A percentile compares a stretch with the other conserved stretches of the same genome.
phyloP scores from a whole-genome alignment of 148 eudicot species.

The Fallopia convolvulus region DNA sequence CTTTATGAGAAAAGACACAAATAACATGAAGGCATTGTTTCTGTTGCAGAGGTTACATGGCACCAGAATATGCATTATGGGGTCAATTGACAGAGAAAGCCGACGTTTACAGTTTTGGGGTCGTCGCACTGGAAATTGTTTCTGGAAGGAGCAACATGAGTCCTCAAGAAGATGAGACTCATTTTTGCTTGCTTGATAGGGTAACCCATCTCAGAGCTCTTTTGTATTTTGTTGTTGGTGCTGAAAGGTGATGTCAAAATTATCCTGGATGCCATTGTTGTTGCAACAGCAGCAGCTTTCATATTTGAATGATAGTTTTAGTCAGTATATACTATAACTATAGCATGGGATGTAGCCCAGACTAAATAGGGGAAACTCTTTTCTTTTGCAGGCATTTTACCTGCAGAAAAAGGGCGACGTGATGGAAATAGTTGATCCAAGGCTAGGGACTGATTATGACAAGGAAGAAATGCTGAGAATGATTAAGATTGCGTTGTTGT shows the following conservation, averaged over 20 bases:
- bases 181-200: conserved; percentile 65
- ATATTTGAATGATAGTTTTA: no score
- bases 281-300: no score
- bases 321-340: no score
- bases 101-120: conserved; percentile 73
- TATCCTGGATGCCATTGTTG: no score
- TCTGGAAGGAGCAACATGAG: conserved; percentile 55
- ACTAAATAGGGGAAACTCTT: background rate
- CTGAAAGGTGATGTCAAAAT: no score
- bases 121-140: conserved; percentile 56
- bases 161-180: conserved; percentile 37
- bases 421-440: conserved; percentile 32
- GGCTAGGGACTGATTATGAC: conserved; percentile 17
- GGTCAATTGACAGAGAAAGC: conserved; percentile 67
- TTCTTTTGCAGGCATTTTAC: conserved; percentile 22
- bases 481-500: conserved; percentile 35
- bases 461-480: conserved; percentile 27
- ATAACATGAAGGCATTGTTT: background rate
- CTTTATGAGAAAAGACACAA: background rate
- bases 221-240: background rate
- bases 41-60: conserved; percentile 61
- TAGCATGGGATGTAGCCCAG: no score
- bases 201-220: conserved; percentile 23
- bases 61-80: conserved; percentile 74
- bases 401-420: conserved; percentile 30